Evolutionary conservation across 2,329 filamentous ascomycete genomes (phyloP).

Genomic region (Colletotrichum horii): DNA sequence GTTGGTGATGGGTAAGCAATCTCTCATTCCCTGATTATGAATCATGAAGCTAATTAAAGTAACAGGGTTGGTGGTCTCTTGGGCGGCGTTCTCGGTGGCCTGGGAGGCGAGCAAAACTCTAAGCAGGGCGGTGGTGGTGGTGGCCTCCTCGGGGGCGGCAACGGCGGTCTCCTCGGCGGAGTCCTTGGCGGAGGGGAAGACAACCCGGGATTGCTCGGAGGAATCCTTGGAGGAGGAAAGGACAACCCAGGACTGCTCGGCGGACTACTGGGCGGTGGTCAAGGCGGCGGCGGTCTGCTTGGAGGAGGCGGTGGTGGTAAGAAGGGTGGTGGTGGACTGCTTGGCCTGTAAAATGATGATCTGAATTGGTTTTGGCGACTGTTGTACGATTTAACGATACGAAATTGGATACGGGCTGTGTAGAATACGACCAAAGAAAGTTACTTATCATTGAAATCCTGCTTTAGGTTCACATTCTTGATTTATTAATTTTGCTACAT

Average conservation of each 20-base stretch:
- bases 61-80: slow-evolving; percentile 2
- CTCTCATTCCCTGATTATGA: background rate
- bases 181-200: background rate
- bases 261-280: background rate
- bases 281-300: background rate
- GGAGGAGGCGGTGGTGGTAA: background rate
- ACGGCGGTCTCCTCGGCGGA: background rate
- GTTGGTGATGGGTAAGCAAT: slow-evolving; percentile 14
- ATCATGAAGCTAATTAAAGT: background rate
- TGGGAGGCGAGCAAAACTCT: background rate
- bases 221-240: background rate
- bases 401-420: background rate
- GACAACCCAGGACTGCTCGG: background rate
- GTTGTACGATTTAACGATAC: background rate
- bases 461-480: too few relatives aligned
- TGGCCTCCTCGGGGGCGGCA: background rate
- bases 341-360: background rate
- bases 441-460: too few relatives aligned
- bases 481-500: too few relatives aligned
- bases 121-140: background rate
- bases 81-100: slow-evolving; percentile 5
- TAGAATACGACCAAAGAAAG: background rate
- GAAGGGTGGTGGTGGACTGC: background rate
- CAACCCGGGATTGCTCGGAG: background rate
- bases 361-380: rapidly evolving